Evolutionary conservation across 768 basidiomycete species (phyloP).

Genomic region (Phanerodontia chrysosporium): DNA sequence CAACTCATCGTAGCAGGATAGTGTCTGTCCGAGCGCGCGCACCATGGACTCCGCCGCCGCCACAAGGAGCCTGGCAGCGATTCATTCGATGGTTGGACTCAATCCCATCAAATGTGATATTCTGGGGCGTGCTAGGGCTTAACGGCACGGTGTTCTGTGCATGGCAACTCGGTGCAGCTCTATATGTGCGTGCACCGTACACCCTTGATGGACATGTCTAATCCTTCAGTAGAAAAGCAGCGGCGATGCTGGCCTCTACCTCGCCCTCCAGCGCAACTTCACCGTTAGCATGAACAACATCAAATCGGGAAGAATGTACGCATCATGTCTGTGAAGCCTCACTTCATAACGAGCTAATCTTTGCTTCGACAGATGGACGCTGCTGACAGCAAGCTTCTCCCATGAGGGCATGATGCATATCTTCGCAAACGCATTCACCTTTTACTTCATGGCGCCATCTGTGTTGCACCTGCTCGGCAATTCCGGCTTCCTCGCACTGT

Average conservation of each 20-base stretch:
- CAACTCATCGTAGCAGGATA: conserved; percentile 17
- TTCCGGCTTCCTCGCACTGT: conserved; percentile 63
- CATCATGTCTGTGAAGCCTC: conserved; percentile 6
- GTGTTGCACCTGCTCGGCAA: conserved; percentile 63
- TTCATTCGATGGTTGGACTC: conserved; percentile 38
- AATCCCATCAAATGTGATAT: conserved; percentile 48
- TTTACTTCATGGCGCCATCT: conserved; percentile 69
- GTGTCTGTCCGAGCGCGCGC: not conserved
- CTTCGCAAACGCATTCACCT: conserved; percentile 74
- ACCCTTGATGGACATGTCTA: no score
- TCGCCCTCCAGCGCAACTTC: conserved; percentile 63
- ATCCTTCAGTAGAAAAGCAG: conserved; percentile 11
- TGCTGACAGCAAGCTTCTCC: conserved; percentile 68
- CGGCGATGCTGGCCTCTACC: conserved; percentile 33
- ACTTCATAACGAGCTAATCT: no score
- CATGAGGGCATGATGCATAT: conserved; percentile 59
- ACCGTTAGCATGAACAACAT: conserved; percentile 58
- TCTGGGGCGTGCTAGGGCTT: conserved; percentile 60
- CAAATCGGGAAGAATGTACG: conserved; percentile 59
- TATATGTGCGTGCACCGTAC: conserved; percentile 17
- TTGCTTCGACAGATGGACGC: conserved; percentile 61
- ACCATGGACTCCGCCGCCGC: not conserved
- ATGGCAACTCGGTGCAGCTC: conserved; percentile 40
- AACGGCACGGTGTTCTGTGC: conserved; percentile 59
- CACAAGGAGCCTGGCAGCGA: conserved; percentile 15